Evolutionary conservation across 164 flowering plant genomes (phyloP), one percentile per base, ranked within the genome.

Genomic region (Nymphaea colorata): DNA sequence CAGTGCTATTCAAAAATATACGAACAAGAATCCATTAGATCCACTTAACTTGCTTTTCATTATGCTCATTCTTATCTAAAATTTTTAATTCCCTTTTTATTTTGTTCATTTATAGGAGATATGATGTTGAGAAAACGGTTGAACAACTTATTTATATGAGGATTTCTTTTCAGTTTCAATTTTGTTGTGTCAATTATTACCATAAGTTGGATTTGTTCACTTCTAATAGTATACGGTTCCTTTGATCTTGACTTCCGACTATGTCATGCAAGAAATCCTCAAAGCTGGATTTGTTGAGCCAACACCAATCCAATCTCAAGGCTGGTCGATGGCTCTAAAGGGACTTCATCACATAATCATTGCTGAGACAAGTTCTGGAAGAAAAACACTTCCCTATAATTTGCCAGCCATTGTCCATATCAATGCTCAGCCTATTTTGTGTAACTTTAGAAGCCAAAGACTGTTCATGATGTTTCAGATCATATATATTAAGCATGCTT

Each of bases 291-390:
- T 95, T 82, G 76, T 77, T 70, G 99, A 95, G 72, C 99, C 99
- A 53, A 95, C 99, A 42, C 83, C 99, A 5, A 95, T 95, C 77
- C 99, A 95, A 82, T 78, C 99, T 66, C 99, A 95, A 78, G 99
- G 99, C 66, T 95, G 99, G 99, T 98, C 99, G 44, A 95, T 95
- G 99, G 99, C 99, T 65, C 77, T 95, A 65, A 90, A 87, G 74
- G 99, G 99, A 5, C 90, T 98, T 71, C 98, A 95, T 81, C 95
- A 92, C 64, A 86, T 95, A 73, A 98, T 98, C 55, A 90, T n/a
- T n/a, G n/a, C n/a, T n/a, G n/a, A n/a, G n/a, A n/a, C n/a, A n/a
- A n/a, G n/a, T n/a, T n/a, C n/a, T 95, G 78, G 99, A 98, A 98
- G 99, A 68, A 93, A 95, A 85, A 95, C 99, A n/a, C 85, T 95